Conservation (phyloP, 805 yeast species). For the Cephaloascus albidus region DNA sequence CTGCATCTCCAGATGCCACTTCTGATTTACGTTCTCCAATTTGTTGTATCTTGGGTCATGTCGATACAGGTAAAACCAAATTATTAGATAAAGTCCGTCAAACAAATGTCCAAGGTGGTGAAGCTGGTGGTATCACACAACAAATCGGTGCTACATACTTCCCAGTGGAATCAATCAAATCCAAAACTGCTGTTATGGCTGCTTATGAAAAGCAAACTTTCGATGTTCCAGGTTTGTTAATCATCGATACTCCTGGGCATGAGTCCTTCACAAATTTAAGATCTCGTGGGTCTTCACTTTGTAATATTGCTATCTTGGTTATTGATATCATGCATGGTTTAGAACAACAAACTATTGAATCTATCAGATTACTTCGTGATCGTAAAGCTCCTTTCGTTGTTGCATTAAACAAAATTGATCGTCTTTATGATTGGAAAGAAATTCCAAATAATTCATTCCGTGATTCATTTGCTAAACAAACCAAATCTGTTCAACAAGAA, state of each 20-base stretch:
- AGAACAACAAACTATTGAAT: constrained; percentile 95
- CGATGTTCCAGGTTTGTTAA: constrained; percentile 94
- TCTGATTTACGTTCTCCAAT: constrained; percentile 92
- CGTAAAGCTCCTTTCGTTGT: constrained; percentile 97
- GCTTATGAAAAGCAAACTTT: constrained; percentile 74
- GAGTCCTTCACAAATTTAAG: constrained; percentile 97
- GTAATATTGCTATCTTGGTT: constrained; percentile 98
- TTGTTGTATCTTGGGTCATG: constrained; percentile 98
- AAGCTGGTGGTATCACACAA: constrained; percentile 99
- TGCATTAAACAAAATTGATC: constrained; percentile 95
- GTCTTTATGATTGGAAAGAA: constrained; percentile 90
- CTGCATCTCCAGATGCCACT: constrained; percentile 10
- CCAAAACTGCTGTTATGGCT: constrained; percentile 88
- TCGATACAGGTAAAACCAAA: constrained; percentile 99
- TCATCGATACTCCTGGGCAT: constrained; percentile 99
- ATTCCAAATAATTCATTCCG: constrained; percentile 93
- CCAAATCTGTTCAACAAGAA: constrained; percentile 80
- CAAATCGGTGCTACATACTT: constrained; percentile 99
- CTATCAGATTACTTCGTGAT: constrained; percentile 84
- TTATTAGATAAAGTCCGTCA: constrained; percentile 94
- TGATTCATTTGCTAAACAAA: constrained; percentile 80
- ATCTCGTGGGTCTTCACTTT: constrained; percentile 96
- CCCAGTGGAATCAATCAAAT: constrained; percentile 90
- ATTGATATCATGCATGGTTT: constrained; percentile 99
- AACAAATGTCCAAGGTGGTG: constrained; percentile 99